A percentile compares a stretch with the other conserved stretches of the same genome.
These are phyloP conservation scores for Ulmus americana DNA, from an alignment of 331 rosid genomes.

Conservation along the genomic window DNA sequence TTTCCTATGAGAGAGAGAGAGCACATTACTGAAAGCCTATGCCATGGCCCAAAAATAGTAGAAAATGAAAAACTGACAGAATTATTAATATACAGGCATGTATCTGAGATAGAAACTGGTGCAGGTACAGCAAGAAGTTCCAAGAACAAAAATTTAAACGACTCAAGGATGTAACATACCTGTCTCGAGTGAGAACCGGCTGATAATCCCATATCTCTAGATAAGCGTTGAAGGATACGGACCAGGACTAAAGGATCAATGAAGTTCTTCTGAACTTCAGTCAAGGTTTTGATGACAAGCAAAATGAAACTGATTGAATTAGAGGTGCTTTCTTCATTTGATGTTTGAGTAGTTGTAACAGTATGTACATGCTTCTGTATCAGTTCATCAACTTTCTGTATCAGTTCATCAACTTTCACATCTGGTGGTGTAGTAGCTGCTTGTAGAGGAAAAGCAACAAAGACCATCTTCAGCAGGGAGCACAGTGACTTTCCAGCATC, in stretches of 20 bases:
- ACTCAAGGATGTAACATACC: constrained; percentile 34
- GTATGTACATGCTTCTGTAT: constrained; percentile 70
- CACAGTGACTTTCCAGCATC: constrained; percentile 95
- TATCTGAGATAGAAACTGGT: neutral
- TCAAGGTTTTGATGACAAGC: constrained; percentile 83
- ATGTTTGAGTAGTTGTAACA: constrained; percentile 63
- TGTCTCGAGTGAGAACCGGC: constrained; percentile 76
- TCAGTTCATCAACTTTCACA: constrained; percentile 87
- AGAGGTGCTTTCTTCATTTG: constrained; percentile 70
- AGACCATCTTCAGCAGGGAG: constrained; percentile 89
- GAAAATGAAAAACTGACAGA: neutral
- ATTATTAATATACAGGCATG: neutral
- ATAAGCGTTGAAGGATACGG: constrained; percentile 87
- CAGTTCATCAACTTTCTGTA: constrained; percentile 90
- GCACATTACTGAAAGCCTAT: too few relatives aligned
- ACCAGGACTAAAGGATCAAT: constrained; percentile 70
- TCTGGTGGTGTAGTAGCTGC: constrained; percentile 69
- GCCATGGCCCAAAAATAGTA: neutral
- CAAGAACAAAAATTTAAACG: neutral
- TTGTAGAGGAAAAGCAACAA: constrained; percentile 89
- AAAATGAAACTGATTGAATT: constrained; percentile 74
- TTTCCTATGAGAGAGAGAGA: too few relatives aligned
- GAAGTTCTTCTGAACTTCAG: constrained; percentile 86
- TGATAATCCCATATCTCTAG: constrained; percentile 90
- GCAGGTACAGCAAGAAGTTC: neutral